phyloP scores from a whole-genome alignment of 768 basidiomycete genomes.

The Leucocoprinus sp. region DNA sequence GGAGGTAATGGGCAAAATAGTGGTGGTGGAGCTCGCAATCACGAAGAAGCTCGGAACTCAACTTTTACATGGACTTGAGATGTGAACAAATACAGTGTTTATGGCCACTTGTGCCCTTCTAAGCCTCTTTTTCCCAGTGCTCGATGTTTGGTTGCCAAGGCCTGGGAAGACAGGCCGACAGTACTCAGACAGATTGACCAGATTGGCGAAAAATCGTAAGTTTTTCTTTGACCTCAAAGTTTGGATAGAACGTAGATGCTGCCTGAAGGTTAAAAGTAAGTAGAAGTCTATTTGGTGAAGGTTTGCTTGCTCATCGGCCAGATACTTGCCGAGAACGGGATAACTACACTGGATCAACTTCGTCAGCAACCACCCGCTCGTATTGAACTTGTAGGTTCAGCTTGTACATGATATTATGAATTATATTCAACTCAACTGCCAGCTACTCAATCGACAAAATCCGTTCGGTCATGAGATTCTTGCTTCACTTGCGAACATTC shows the following conservation, averaged over 20 bases:
- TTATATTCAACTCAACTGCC: constrained; percentile 2
- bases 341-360: constrained; percentile 52
- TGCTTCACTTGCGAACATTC: constrained; percentile 51
- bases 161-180: constrained; percentile 86
- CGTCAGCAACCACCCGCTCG: constrained; percentile 47
- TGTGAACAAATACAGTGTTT: constrained; percentile 53
- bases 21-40: constrained; percentile 70
- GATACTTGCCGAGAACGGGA: constrained; percentile 69
- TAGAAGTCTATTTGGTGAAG: background rate
- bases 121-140: constrained; percentile 31
- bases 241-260: background rate
- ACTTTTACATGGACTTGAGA: constrained; percentile 65
- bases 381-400: constrained; percentile 50
- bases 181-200: constrained; percentile 82
- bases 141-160: constrained; percentile 72
- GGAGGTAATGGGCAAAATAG: constrained; percentile 27
- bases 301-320: constrained; percentile 19
- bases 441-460: constrained; percentile 68
- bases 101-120: constrained; percentile 1
- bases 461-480: constrained; percentile 72
- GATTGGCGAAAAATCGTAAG: constrained; percentile 91
- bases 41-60: constrained; percentile 57
- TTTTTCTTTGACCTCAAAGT: constrained; percentile 8
- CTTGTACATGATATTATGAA: background rate
- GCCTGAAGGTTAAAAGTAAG: constrained; percentile 25